Evolutionary conservation across 140 eudicot species (phyloP).

Genomic region (Senecio squalidus): DNA sequence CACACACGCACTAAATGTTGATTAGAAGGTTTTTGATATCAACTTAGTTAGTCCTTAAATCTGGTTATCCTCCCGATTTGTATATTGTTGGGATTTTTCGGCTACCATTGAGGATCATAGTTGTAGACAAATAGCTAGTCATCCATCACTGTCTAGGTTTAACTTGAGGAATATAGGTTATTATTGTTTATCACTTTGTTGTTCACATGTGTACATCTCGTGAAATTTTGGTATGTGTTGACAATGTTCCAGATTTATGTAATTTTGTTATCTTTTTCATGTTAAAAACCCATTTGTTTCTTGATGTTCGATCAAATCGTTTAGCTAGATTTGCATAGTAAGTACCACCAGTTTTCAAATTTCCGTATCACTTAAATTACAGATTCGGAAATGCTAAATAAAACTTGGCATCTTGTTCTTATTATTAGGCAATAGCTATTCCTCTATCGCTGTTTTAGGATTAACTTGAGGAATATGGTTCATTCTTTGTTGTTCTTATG

Average conservation of each 20-base stretch:
- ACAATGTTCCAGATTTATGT: slow-evolving; percentile 3
- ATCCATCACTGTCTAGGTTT: slow-evolving; percentile 8
- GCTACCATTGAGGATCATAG: slow-evolving; percentile 10
- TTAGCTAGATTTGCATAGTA: background rate
- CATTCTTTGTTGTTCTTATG: too few relatives aligned
- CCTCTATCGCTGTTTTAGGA: too few relatives aligned
- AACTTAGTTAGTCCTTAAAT: background rate
- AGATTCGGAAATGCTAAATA: background rate
- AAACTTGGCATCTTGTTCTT: background rate
- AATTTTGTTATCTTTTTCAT: background rate
- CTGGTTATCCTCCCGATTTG: slow-evolving; percentile 5
- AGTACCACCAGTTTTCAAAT: background rate
- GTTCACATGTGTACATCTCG: slow-evolving; percentile 3
- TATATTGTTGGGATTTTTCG: slow-evolving; percentile 16
- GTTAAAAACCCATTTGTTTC: background rate
- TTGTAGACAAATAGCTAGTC: background rate
- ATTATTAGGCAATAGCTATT: background rate
- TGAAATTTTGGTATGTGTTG: slow-evolving; percentile 18
- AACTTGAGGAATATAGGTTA: slow-evolving; percentile 6
- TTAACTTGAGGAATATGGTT: too few relatives aligned
- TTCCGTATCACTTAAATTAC: background rate
- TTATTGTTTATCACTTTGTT: too few relatives aligned
- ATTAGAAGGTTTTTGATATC: background rate
- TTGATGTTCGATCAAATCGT: background rate
- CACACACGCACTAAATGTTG: background rate